Base-by-base conservation (phyloP, 176 grass and related monocot species). In the Oryza officinalis region DNA sequence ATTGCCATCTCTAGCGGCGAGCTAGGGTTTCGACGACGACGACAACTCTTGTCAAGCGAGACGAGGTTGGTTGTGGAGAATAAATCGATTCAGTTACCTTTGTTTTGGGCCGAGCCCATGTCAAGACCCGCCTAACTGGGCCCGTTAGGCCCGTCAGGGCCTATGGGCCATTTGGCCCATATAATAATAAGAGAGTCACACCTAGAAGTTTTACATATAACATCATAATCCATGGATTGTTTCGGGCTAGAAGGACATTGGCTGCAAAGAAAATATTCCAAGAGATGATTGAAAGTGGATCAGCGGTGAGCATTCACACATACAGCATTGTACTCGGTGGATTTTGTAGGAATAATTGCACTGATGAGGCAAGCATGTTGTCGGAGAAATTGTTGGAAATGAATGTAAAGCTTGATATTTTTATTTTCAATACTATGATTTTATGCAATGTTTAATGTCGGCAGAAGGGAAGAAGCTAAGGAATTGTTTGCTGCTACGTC, bases 21-120 rank as follows among this genome's bases (percentile, higher is more conserved):
- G 7, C 65, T 78, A 70, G 83, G 74, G 74, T 78, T 78, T 46
- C 65, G 5, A 52, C 49, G 35, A 33, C 32, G 32, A 33, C 32
- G 32, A 33, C 32, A 5, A 33, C 32, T 4, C 11, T 13, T 45
- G 44, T 45, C 12, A 45, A 8, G 44, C 44, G 44, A 45, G 12
- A 1, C 37, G 44, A 45, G 44, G 12, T 45, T 8, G 12, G 44
- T 12, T 2, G 44, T 45, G 12, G 44, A 33, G 32, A 33, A 32
- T 32, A 33, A 33, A 33, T 33, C 32, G 32, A 33, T 33, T 33
- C 32, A 0, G 4, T 33, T 33, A 5, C 32, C 32, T 33, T 33
- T 33, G 4, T 33, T 33, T 33, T 33, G 32, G 32, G 32, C 32
- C 32, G 32, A 33, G 32, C 32, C 32, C 32, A 33, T 33, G 32